Percentiles rank a stretch among this genome's conserved stretches.
These are phyloP conservation scores for Barnettozyma wickerhamii DNA, from an alignment of 805 yeast genomes.

Conservation along the genomic window DNA sequence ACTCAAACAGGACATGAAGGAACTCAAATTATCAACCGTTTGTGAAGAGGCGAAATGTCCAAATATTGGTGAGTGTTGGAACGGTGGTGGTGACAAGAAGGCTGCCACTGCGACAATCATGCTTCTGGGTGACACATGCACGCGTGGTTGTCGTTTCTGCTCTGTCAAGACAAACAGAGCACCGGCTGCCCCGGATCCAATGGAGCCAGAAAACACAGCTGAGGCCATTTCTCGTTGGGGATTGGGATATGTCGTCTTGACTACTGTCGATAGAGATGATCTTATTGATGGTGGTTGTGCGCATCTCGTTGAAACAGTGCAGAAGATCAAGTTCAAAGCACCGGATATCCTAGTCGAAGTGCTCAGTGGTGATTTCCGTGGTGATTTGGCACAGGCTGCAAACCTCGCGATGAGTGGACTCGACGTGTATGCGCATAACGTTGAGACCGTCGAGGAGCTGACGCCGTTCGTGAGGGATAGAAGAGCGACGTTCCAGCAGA, in stretches of 20 bases:
- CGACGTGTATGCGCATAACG: constrained; percentile 95
- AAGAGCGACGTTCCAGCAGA: constrained; percentile 92
- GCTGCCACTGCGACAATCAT: constrained; percentile 97
- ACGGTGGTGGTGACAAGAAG: constrained; percentile 75
- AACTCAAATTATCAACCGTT: constrained; percentile 86
- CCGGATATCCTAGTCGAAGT: constrained; percentile 93
- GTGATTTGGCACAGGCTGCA: constrained; percentile 77
- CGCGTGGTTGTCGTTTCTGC: constrained; percentile 98
- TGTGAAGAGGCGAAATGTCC: constrained; percentile 99
- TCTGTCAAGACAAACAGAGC: constrained; percentile 88
- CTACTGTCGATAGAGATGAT: constrained; percentile 98
- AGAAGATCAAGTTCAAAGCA: constrained; percentile 77
- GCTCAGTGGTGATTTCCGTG: constrained; percentile 92
- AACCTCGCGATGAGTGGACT: constrained; percentile 80
- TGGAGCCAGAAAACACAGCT: constrained; percentile 97
- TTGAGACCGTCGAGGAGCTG: constrained; percentile 92
- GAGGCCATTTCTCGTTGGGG: constrained; percentile 98
- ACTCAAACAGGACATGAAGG: constrained; percentile 81
- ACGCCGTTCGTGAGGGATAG: constrained; percentile 96
- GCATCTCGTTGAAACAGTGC: constrained; percentile 86
- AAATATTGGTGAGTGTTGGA: constrained; percentile 99
- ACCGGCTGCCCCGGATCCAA: constrained; percentile 89
- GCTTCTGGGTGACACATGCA: constrained; percentile 98
- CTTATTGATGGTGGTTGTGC: constrained; percentile 87
- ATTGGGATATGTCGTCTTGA: constrained; percentile 92